These are phyloP conservation scores for Fraxinus excelsior DNA, from an alignment of 257 asterid genomes.

Conservation along the genomic window DNA sequence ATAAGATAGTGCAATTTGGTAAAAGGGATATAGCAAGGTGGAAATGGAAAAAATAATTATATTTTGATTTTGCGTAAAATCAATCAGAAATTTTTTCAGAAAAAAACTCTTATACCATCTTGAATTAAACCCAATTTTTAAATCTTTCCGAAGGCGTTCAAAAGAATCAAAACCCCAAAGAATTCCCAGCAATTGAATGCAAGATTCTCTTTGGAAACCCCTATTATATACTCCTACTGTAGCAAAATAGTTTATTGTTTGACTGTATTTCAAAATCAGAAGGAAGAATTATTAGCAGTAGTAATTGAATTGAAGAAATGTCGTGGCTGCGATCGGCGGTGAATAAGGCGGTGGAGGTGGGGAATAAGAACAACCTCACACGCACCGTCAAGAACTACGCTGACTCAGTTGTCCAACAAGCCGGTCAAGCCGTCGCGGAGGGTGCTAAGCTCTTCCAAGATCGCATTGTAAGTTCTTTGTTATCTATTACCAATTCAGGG, in stretches of 20 bases:
- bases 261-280: neutral
- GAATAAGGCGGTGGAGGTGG: slow-evolving; percentile 96
- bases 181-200: neutral
- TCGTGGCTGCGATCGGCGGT: slow-evolving; percentile 96
- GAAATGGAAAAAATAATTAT: neutral
- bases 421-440: slow-evolving; percentile 96
- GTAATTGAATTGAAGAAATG: slow-evolving; percentile 41
- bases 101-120: neutral
- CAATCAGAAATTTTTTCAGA: neutral
- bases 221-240: neutral
- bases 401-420: slow-evolving; percentile 92
- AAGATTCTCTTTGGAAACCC: neutral
- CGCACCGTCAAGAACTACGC: slow-evolving; percentile 90
- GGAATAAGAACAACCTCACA: slow-evolving; percentile 84
- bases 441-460: slow-evolving; percentile 92
- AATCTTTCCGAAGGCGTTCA: no score
- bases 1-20: neutral
- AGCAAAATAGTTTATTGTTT: neutral
- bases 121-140: neutral
- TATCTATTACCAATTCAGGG: neutral
- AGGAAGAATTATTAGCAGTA: neutral
- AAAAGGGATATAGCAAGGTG: neutral
- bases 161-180: neutral
- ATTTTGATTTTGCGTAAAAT: neutral
- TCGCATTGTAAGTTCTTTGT: slow-evolving; percentile 58